A percentile compares a stretch with the other conserved stretches of the same genome.
Conservation (phyloP, 1,284 basidiomycete species). For the Porodaedalea pini region DNA sequence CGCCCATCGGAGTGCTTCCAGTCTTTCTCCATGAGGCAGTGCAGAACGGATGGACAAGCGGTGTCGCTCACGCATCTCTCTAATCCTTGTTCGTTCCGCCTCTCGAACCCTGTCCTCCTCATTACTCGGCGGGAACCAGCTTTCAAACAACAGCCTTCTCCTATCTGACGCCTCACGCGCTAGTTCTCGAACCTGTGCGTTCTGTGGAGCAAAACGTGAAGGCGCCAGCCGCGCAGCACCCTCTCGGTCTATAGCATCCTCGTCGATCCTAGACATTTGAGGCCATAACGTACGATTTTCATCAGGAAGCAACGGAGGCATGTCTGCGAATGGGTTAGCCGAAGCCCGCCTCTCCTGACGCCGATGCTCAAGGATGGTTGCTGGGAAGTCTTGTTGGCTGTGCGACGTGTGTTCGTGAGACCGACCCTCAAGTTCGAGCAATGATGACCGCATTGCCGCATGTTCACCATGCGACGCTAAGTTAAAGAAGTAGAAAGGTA, state of each 20-base stretch:
- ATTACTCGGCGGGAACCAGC: not conserved
- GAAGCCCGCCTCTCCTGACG: not conserved
- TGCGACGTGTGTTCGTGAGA: not conserved
- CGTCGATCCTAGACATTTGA: not conserved
- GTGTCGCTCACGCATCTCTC: conserved; percentile 7
- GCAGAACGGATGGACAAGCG: conserved; percentile 2
- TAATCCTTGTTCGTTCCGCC: not conserved
- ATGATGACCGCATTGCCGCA: not conserved
- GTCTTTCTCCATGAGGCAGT: not conserved
- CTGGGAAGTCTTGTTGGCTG: not conserved
- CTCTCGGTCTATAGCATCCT: not conserved
- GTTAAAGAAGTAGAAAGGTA: not conserved
- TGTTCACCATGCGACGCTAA: not conserved
- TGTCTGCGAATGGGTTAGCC: too few species aligned
- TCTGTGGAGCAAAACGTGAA: not conserved
- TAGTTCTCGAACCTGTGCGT: not conserved
- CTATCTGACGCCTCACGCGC: not conserved
- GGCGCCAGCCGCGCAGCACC: not conserved
- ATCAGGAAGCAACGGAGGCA: too few species aligned
- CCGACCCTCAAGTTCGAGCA: not conserved
- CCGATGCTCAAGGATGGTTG: not conserved
- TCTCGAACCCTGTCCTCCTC: not conserved
- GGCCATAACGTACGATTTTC: too few species aligned
- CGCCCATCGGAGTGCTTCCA: not conserved
- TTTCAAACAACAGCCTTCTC: not conserved